Evolutionary conservation across 2,329 filamentous ascomycete species (phyloP).

Genomic region (Didymosphaeria variabile): DNA sequence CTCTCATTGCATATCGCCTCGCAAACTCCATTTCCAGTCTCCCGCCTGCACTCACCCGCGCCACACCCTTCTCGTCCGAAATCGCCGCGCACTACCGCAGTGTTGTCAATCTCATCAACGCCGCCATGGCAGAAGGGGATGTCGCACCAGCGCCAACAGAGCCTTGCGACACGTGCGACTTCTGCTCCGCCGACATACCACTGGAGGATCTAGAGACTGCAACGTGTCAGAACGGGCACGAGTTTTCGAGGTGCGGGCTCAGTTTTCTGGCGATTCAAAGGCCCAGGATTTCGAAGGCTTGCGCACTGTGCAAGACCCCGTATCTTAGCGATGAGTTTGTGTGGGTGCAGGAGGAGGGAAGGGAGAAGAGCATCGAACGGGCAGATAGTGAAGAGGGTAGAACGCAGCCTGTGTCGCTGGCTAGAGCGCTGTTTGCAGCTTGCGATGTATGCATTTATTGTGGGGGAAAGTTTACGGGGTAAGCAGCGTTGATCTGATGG

Average conservation of each 20-base stretch:
- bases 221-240: constrained; percentile 61
- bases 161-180: constrained; percentile 58
- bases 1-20: constrained; percentile 45
- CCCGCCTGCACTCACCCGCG: constrained; percentile 24
- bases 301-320: constrained; percentile 61
- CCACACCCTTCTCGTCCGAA: constrained; percentile 31
- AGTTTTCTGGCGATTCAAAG: constrained; percentile 65
- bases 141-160: constrained; percentile 21
- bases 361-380: constrained; percentile 5
- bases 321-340: constrained; percentile 58
- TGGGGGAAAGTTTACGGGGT: constrained; percentile 47
- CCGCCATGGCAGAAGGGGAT: constrained; percentile 19
- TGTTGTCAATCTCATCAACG: constrained; percentile 30
- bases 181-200: constrained; percentile 59
- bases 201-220: constrained; percentile 59
- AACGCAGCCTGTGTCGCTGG: constrained; percentile 31
- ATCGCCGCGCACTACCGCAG: constrained; percentile 32
- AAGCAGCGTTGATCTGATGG: neutral
- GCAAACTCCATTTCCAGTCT: constrained; percentile 32
- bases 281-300: constrained; percentile 63
- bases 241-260: constrained; percentile 63
- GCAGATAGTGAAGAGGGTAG: constrained; percentile 13
- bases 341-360: constrained; percentile 28
- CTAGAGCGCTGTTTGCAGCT: constrained; percentile 41
- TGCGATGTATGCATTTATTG: constrained; percentile 52